Conservation (phyloP, 2,329 filamentous ascomycete species). For the Dactylonectria estremocensis region DNA sequence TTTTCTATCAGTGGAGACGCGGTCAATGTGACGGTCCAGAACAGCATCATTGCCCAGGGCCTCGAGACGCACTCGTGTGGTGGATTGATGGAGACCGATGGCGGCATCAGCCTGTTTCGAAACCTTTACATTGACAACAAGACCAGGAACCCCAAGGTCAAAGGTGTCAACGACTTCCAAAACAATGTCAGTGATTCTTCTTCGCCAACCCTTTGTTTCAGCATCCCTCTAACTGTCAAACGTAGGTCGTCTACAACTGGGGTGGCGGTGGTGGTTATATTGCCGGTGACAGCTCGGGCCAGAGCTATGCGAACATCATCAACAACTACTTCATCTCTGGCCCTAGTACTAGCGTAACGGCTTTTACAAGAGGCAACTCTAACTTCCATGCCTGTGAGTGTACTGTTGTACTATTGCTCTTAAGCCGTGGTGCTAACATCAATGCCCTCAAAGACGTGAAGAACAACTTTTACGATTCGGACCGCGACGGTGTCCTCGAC, state of each 20-base stretch:
- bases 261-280: conserved; percentile 69
- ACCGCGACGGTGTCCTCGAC: conserved; percentile 65
- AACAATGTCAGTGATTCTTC: conserved; percentile 52
- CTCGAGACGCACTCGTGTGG: conserved; percentile 68
- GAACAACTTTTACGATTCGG: conserved; percentile 67
- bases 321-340: conserved; percentile 72
- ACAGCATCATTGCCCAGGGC: conserved; percentile 69
- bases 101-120: conserved; percentile 65
- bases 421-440: background rate
- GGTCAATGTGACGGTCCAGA: conserved; percentile 65
- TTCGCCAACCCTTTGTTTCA: too few relatives aligned
- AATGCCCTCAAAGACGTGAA: conserved; percentile 56
- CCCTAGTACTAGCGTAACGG: conserved; percentile 63
- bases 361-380: conserved; percentile 69
- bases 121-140: conserved; percentile 72
- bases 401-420: rapidly evolving
- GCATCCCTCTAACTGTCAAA: conserved; percentile 17
- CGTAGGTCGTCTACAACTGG: conserved; percentile 69
- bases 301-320: conserved; percentile 66
- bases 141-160: conserved; percentile 71
- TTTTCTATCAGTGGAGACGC: conserved; percentile 66
- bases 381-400: conserved; percentile 65
- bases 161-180: conserved; percentile 69
- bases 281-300: conserved; percentile 63
- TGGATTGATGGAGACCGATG: conserved; percentile 65